phyloP scores from a whole-genome alignment of 805 yeast genomes.

The Metschnikowia bowlesiae region DNA sequence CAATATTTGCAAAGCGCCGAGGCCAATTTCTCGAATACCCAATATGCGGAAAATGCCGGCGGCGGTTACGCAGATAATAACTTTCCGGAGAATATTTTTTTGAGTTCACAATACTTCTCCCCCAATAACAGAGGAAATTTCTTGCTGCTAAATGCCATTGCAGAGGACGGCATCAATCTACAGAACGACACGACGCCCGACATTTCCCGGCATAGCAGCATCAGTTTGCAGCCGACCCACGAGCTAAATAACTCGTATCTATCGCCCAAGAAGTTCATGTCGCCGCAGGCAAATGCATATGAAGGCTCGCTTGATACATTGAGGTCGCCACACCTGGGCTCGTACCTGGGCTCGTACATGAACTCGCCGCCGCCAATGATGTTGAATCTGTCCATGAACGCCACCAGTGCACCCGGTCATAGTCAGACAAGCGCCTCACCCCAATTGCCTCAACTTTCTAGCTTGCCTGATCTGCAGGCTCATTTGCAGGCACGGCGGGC shows the following conservation, averaged over 20 bases:
- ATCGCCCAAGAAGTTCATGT: slow-evolving; percentile 33
- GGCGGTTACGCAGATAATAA: not conserved
- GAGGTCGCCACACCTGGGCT: slow-evolving; percentile 28
- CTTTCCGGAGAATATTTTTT: slow-evolving; percentile 19
- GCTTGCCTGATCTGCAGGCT: not conserved
- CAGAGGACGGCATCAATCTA: slow-evolving; percentile 23
- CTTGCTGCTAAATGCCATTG: slow-evolving; percentile 29
- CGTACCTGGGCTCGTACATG: slow-evolving; percentile 30
- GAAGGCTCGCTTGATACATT: slow-evolving; percentile 33
- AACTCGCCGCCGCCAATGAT: slow-evolving; percentile 34
- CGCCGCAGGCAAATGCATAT: slow-evolving; percentile 27
- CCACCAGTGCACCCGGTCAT: slow-evolving; percentile 13
- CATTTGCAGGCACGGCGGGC: slow-evolving; percentile 1
- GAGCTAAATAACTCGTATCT: slow-evolving; percentile 28
- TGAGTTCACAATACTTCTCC: slow-evolving; percentile 39
- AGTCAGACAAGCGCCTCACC: not conserved
- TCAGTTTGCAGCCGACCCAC: slow-evolving; percentile 24
- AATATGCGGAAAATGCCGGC: not conserved
- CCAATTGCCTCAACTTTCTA: slow-evolving; percentile 8
- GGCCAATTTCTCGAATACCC: not conserved
- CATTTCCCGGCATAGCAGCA: slow-evolving; percentile 27
- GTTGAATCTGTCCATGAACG: slow-evolving; percentile 15
- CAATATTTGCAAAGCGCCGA: not conserved
- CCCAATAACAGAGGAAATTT: slow-evolving; percentile 29
- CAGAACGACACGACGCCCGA: slow-evolving; percentile 29